Evolutionary conservation across 2,329 filamentous ascomycete genomes (phyloP).

Genomic region (Phoma sp.): DNA sequence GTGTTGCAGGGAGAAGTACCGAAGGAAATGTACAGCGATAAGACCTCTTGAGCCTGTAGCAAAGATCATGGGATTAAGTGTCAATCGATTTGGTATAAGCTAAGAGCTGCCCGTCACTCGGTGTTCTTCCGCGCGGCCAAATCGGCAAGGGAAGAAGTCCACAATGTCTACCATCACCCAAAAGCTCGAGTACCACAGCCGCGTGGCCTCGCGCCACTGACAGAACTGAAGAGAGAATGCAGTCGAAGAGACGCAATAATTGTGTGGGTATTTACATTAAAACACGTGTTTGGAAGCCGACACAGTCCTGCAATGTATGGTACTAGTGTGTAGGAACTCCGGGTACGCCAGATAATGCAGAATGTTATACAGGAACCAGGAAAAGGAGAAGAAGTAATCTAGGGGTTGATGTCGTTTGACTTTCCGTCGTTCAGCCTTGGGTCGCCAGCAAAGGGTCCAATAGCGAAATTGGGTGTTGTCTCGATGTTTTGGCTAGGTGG

Average conservation of each 20-base stretch:
- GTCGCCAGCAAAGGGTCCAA: conserved; percentile 52
- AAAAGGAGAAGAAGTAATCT: not conserved
- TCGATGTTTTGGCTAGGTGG: conserved; percentile 54
- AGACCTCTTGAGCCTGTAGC: not conserved
- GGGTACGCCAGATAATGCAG: conserved; percentile 3
- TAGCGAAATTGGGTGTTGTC: conserved; percentile 53
- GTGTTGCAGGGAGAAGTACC: conserved; percentile 3
- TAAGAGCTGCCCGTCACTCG: not conserved
- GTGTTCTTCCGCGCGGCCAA: not conserved
- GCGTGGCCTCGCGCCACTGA: not conserved
- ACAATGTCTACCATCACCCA: not conserved
- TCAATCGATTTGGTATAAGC: not conserved
- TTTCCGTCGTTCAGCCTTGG: conserved; percentile 37
- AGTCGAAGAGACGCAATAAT: conserved; percentile 1
- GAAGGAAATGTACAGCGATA: too few species aligned
- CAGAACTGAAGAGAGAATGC: not conserved
- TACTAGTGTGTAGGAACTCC: not conserved
- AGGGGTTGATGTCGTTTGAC: conserved; percentile 13
- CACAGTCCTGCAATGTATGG: not conserved
- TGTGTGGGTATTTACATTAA: conserved; percentile 16
- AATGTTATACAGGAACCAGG: conserved; percentile 1
- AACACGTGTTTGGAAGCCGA: not conserved
- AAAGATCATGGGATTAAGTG: not conserved
- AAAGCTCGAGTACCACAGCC: not conserved
- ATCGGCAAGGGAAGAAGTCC: not conserved